Base-by-base conservation (phyloP, 2,329 filamentous ascomycete species). In the Penicillium sp. region DNA sequence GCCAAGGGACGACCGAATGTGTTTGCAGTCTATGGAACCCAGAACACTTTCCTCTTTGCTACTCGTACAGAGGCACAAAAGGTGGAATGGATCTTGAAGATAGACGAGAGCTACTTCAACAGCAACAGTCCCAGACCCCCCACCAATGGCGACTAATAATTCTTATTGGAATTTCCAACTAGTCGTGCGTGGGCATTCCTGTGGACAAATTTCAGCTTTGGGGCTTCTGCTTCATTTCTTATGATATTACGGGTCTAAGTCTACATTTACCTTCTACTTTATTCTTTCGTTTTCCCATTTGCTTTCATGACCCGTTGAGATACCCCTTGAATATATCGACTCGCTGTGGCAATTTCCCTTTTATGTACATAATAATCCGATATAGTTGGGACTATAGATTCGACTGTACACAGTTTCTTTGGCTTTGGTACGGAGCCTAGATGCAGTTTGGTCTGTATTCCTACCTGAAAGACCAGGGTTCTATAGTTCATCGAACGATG, bases 21-120 rank as follows among this genome's bases (percentile, higher is more conserved):
- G 41, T 99, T 96, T 81, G 94, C 94, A 13, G 86, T 99, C 50
- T 99, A 97, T 71, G 93, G 91, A 42, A 90, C 89, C 59, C 89
- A 94, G 73, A 97, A 97, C 75, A 96, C 93, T 33, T 99, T 93
- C 84, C 81, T 99, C 41, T 97, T 99, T 74, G 91, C 92, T 15
- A 90, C 92, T 25, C 83, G 92, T 58, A 93, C 87, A 68, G 93
- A 97, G 78, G 84, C 88, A 49, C 93, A 97, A 75, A 96, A 97
- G 81, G 88, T 93, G 66, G 94, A 97, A 73, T 99, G 94, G 94
- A 96, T 99, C 66, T 84, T 96, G 75, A 89, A 89, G 69, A 91
- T 99, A 66, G 94, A 99, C 75, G 89, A 96, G 79, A 90, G 88
- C 65, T 87, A 83, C 73, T 85, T 86, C 67, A 77, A 74, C 59